These are phyloP conservation scores for Aspergillus ibericus DNA, from an alignment of 2,329 filamentous ascomycete genomes.

Conservation along the genomic window DNA sequence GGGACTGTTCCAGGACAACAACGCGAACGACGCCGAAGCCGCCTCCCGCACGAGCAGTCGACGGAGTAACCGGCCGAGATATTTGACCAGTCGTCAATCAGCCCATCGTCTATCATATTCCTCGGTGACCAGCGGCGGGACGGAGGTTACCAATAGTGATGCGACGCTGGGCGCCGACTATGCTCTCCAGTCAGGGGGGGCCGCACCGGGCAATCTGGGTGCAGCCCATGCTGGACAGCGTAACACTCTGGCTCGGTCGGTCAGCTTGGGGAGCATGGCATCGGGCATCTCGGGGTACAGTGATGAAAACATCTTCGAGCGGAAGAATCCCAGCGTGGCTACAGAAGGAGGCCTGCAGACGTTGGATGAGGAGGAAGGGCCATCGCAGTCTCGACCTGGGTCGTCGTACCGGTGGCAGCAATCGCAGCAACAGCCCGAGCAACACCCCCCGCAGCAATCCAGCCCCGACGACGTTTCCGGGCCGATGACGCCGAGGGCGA, in stretches of 20 bases:
- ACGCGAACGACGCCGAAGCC: slow-evolving; percentile 24
- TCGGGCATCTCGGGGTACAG: slow-evolving; percentile 66
- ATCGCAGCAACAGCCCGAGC: slow-evolving; percentile 16
- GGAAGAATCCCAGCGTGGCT: slow-evolving; percentile 40
- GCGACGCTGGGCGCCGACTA: slow-evolving; percentile 75
- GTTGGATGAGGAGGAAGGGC: slow-evolving; percentile 59
- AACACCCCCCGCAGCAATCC: slow-evolving; percentile 28
- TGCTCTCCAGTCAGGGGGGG: slow-evolving; percentile 78
- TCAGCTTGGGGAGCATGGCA: slow-evolving; percentile 86
- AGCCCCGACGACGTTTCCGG: slow-evolving; percentile 44
- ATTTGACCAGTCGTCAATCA: slow-evolving; percentile 55
- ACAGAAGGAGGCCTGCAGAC: slow-evolving; percentile 54
- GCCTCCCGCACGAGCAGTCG: slow-evolving; percentile 26
- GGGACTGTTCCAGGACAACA: slow-evolving; percentile 29
- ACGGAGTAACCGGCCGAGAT: slow-evolving; percentile 53
- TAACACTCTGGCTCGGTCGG: slow-evolving; percentile 65
- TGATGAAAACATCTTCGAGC: slow-evolving; percentile 48
- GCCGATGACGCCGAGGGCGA: slow-evolving; percentile 70
- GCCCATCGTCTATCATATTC: slow-evolving; percentile 61
- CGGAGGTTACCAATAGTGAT: slow-evolving; percentile 67
- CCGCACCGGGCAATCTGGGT: slow-evolving; percentile 53
- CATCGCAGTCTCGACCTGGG: slow-evolving; percentile 33
- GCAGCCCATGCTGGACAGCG: slow-evolving; percentile 27
- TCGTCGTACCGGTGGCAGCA: slow-evolving; percentile 31
- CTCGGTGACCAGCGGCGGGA: slow-evolving; percentile 55